These are phyloP conservation scores for Alopecurus myosuroides DNA, from an alignment of 176 grass and related monocot genomes.

Conservation along the genomic window DNA sequence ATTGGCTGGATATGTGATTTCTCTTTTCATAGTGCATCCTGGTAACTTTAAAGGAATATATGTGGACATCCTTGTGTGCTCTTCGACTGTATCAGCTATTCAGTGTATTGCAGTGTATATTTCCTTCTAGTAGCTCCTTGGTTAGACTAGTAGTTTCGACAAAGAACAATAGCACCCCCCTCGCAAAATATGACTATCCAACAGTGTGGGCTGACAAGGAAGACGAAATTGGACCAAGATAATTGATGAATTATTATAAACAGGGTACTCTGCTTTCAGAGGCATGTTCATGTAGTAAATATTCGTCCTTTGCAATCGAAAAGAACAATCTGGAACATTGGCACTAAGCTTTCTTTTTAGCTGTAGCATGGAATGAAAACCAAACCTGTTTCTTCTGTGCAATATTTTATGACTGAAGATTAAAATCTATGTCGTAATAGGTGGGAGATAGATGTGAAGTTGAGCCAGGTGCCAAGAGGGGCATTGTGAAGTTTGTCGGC, in stretches of 20 bases:
- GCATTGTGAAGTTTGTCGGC: slow-evolving; percentile 77
- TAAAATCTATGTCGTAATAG: slow-evolving; percentile 43
- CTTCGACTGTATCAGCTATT: background rate
- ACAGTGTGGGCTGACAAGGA: background rate
- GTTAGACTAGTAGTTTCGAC: background rate
- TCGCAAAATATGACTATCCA: background rate
- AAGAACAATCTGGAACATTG: background rate
- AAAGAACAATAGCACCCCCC: background rate
- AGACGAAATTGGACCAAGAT: background rate
- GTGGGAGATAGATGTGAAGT: slow-evolving; percentile 92
- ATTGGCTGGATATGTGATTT: background rate
- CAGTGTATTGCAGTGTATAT: background rate
- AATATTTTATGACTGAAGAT: background rate
- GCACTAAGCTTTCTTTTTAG: background rate
- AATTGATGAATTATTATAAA: background rate
- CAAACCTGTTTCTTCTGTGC: background rate
- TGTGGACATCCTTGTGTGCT: background rate
- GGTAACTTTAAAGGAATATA: background rate
- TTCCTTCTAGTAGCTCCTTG: background rate
- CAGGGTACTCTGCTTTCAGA: background rate
- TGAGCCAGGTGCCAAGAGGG: slow-evolving; percentile 86
- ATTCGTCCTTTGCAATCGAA: background rate
- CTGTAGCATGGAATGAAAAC: background rate
- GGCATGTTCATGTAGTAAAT: background rate
- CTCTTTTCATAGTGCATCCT: background rate